Evolutionary conservation across 768 basidiomycete genomes (phyloP).

Genomic region (Mycena pura): DNA sequence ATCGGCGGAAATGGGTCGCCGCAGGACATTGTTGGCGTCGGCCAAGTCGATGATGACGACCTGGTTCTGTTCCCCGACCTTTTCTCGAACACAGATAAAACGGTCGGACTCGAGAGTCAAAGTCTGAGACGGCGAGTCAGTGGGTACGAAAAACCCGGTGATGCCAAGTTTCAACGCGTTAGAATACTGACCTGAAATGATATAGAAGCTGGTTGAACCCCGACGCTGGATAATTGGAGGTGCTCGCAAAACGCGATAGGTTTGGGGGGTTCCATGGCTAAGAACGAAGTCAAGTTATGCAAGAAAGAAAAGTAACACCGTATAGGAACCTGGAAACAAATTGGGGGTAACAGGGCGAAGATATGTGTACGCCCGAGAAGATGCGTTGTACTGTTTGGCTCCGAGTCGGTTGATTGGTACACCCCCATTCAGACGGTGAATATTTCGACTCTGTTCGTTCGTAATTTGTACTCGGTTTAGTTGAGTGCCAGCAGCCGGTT

Average conservation of each 20-base stretch:
- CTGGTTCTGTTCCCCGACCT: slow-evolving; percentile 93
- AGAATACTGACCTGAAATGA: slow-evolving; percentile 83
- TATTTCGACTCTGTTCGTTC: slow-evolving; percentile 1
- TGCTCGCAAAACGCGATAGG: slow-evolving; percentile 92
- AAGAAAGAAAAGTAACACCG: too few relatives aligned
- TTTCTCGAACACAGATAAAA: slow-evolving; percentile 97
- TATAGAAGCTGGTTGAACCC: slow-evolving; percentile 95
- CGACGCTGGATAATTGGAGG: slow-evolving; percentile 92
- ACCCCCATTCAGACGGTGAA: not conserved
- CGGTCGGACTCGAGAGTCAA: slow-evolving; percentile 97
- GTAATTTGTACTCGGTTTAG: too few relatives aligned
- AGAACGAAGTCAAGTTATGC: not conserved
- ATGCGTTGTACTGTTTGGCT: not conserved
- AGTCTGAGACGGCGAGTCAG: slow-evolving; percentile 54
- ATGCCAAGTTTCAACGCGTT: not conserved
- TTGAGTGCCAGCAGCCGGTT: not conserved
- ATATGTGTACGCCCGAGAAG: slow-evolving; percentile 13
- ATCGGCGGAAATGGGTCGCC: slow-evolving; percentile 96
- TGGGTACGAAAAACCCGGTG: not conserved
- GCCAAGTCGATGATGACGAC: slow-evolving; percentile 98
- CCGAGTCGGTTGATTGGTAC: not conserved
- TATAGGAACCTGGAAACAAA: slow-evolving; percentile 23
- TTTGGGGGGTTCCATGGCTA: slow-evolving; percentile 61
- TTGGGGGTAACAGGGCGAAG: slow-evolving; percentile 17
- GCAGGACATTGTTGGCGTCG: slow-evolving; percentile 96